phyloP scores from a whole-genome alignment of 176 grass and related monocot genomes.

The Luzula sylvatica region DNA sequence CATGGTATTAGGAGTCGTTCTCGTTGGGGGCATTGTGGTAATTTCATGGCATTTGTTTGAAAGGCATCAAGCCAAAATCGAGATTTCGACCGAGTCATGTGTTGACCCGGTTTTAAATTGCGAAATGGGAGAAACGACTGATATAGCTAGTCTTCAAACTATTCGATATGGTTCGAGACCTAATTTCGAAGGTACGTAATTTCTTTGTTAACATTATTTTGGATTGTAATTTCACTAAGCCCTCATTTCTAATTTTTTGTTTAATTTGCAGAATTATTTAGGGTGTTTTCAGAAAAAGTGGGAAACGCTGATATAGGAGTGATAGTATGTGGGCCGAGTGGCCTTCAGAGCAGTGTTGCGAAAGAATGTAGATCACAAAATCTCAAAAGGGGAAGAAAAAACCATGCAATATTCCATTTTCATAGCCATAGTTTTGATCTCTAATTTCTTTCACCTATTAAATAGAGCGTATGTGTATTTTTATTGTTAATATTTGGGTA shows the following conservation, averaged over 20 bases:
- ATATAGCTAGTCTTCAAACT: constrained; percentile 41
- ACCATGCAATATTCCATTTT: constrained; percentile 77
- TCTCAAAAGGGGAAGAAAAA: constrained; percentile 28
- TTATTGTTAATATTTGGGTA: too few species aligned
- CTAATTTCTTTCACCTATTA: too few species aligned
- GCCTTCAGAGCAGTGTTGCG: constrained; percentile 64
- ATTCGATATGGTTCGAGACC: constrained; percentile 70
- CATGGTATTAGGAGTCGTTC: constrained; percentile 51
- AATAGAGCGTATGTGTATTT: too few species aligned
- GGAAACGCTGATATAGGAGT: constrained; percentile 32
- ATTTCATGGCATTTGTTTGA: constrained; percentile 63
- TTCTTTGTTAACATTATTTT: too few species aligned
- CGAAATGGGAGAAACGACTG: constrained; percentile 4
- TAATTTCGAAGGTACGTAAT: constrained; percentile 55
- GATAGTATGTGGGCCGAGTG: constrained; percentile 62
- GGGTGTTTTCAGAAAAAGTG: constrained; percentile 16
- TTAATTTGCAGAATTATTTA: constrained; percentile 29
- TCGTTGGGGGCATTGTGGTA: constrained; percentile 58
- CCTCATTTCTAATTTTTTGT: too few species aligned
- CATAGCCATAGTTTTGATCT: constrained; percentile 97
- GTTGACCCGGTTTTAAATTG: background rate
- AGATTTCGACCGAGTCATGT: constrained; percentile 20
- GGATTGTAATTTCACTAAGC: too few species aligned
- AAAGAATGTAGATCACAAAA: constrained; percentile 71
- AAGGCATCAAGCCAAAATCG: constrained; percentile 33